Evolutionary conservation across 192 early-diverging fungal genomes (phyloP).

Genomic region (Backusella australiensis): DNA sequence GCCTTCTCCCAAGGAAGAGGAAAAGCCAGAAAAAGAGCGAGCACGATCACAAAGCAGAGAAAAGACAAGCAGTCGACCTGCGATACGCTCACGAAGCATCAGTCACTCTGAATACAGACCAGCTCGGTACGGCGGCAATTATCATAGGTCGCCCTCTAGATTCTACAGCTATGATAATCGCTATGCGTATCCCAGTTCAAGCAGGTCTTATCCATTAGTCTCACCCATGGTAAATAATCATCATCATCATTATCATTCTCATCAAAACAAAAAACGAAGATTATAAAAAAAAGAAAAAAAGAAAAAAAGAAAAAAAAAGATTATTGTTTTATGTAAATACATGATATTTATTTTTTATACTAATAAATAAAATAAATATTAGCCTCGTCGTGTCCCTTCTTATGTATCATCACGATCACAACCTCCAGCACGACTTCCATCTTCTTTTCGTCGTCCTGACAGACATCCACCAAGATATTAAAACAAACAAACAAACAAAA

Average conservation of each 20-base stretch:
- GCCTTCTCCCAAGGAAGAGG: background rate
- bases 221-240: constrained; percentile 8
- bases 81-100: constrained; percentile 12
- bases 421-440: background rate
- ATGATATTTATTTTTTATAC: background rate
- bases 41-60: constrained; percentile 6
- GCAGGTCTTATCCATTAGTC: constrained; percentile 10
- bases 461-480: constrained; percentile 11
- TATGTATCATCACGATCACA: constrained; percentile 15
- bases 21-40: background rate
- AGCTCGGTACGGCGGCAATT: constrained; percentile 11
- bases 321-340: background rate
- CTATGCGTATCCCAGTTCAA: background rate
- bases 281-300: background rate
- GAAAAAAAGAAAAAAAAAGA: background rate
- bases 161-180: constrained; percentile 2
- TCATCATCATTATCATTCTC: background rate
- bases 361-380: background rate
- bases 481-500: background rate
- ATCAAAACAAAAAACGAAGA: background rate
- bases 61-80: background rate
- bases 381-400: constrained; percentile 13
- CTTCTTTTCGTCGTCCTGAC: constrained; percentile 12
- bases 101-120: constrained; percentile 12
- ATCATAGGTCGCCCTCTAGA: constrained; percentile 4